Evolutionary conservation across 441 rosid genomes (phyloP), one percentile per base, ranked within the genome.

Genomic region (Populus hybrid): DNA sequence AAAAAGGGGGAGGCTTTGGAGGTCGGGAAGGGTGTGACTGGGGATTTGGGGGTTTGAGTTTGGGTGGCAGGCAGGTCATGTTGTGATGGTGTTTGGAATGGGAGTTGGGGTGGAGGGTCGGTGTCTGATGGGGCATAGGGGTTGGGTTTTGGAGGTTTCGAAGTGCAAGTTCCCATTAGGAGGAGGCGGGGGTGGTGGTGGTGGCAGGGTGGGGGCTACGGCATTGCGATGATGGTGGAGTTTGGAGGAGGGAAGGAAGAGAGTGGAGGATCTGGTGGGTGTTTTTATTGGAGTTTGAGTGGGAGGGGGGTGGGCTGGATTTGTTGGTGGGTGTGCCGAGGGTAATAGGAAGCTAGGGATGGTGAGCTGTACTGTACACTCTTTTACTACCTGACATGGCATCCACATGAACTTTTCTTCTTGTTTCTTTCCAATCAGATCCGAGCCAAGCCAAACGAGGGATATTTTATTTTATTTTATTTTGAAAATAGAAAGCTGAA

Each of bases 111-210:
- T 12, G 31, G 38, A 10, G 18, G 45, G 12, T 36, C 59, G 82
- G 2, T 71, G 75, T 85, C 83, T 76, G 79, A 84, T 5, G 92
- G 81, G 11, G 93, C 92, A 77, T 85, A 92, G 0, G 96, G 93
- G 88, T 94, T 92, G 59, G 89, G 87, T 61, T 85, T 88, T 20
- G 90, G 84, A 18, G 91, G 91, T 73, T 89, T 94, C n/a, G 98
- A 94, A 28, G 89, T 85, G 86, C 98, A 93, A 26, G 77, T 76
- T 64, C 98, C 97, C 98, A 93, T 94, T 29, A 61, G 36, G 28
- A 64, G 33, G 61, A 29, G 18, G 56, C 56, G 56, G 18, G 7
- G 67, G 67, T 6, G 70, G 71, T 10, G 33, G 3, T 63, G 28
- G 9, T 6, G 69, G 12, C 59, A 42, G 56, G 20, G 20, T 50